phyloP scores from a whole-genome alignment of 805 yeast species.

The Myxozyma mucilagina region DNA sequence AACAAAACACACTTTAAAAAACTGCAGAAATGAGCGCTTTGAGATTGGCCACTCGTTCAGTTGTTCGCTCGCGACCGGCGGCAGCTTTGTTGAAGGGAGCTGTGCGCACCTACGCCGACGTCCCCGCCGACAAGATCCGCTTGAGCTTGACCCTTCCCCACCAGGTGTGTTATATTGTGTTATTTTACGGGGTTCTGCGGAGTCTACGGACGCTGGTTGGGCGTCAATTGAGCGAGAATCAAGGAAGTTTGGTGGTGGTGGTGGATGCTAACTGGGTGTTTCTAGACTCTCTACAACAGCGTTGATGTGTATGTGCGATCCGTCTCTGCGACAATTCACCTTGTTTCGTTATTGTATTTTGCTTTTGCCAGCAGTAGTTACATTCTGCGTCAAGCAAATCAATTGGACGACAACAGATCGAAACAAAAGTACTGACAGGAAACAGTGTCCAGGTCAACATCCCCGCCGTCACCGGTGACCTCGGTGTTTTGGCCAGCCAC shows the following conservation, averaged over 20 bases:
- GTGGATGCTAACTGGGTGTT: not conserved
- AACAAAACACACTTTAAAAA: no score
- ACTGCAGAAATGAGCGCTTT: constrained; percentile 18
- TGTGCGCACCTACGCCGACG: constrained; percentile 83
- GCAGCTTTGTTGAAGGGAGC: constrained; percentile 14
- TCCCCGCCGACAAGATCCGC: constrained; percentile 72
- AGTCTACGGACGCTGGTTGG: not conserved
- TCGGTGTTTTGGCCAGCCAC: constrained; percentile 97
- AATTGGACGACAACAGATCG: not conserved
- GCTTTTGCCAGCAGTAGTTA: no score
- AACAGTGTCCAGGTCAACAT: constrained; percentile 76
- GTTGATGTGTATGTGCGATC: constrained; percentile 40
- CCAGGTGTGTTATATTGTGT: constrained; percentile 47
- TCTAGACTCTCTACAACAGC: constrained; percentile 39
- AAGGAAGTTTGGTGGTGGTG: not conserved
- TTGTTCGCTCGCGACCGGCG: constrained; percentile 19
- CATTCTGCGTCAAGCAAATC: no score
- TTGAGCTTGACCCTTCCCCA: constrained; percentile 91
- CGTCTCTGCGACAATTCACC: not conserved
- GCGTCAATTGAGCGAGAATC: not conserved
- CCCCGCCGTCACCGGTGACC: constrained; percentile 92
- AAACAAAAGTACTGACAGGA: not conserved
- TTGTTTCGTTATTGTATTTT: no score
- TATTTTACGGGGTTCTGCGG: not conserved
- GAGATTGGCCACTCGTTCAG: constrained; percentile 22